These are phyloP conservation scores for Hippophae tibetana DNA, from an alignment of 306 rosid species.

Conservation along the genomic window DNA sequence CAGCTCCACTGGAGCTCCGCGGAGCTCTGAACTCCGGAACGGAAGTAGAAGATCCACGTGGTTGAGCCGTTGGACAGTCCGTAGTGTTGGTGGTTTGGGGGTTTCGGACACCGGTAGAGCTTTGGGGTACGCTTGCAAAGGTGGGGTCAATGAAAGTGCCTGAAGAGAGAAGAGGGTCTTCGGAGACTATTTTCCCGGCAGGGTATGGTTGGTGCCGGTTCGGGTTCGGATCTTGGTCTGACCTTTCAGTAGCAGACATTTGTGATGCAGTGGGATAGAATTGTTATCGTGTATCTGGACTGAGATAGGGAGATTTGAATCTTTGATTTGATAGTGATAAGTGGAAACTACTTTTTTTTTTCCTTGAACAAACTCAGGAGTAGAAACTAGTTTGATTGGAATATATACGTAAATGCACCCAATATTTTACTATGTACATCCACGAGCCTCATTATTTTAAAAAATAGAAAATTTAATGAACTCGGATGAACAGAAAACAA, in stretches of 20 bases:
- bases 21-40: slow-evolving; percentile 8
- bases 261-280: not conserved
- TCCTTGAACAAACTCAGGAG: no score
- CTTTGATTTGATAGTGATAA: not conserved
- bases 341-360: no score
- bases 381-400: no score
- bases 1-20: slow-evolving; percentile 9
- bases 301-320: not conserved
- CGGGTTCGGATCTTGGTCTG: slow-evolving; percentile 11
- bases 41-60: slow-evolving; percentile 8
- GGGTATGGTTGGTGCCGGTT: not conserved
- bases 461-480: no score
- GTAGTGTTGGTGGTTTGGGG: not conserved
- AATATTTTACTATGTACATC: no score
- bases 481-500: no score
- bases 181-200: not conserved
- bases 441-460: no score
- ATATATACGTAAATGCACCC: no score
- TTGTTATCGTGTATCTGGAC: no score
- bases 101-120: not conserved
- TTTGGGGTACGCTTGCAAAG: not conserved
- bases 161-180: slow-evolving; percentile 32
- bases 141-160: slow-evolving; percentile 35
- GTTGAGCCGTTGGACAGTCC: not conserved
- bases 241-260: not conserved